phyloP scores from a whole-genome alignment of 164 flowering plant species.

The Echeveria elegans region DNA sequence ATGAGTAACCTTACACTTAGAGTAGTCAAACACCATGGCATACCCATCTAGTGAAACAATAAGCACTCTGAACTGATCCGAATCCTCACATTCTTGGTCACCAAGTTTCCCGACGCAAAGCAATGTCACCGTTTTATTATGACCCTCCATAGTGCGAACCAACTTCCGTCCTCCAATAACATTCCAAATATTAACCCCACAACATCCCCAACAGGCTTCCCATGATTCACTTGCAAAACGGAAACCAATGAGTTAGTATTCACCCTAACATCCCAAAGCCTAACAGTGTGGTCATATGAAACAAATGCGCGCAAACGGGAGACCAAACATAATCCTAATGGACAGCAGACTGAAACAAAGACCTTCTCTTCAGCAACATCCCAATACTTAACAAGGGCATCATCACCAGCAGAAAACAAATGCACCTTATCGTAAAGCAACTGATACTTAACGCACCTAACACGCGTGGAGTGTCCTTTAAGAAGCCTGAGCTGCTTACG shows the following conservation, averaged over 20 bases:
- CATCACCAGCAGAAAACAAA: slow-evolving; percentile 80
- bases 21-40: slow-evolving; percentile 83
- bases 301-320: slow-evolving; percentile 48
- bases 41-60: slow-evolving; percentile 87
- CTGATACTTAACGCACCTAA: slow-evolving; percentile 51
- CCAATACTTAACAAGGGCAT: slow-evolving; percentile 77
- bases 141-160: slow-evolving; percentile 61
- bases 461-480: slow-evolving; percentile 52
- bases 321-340: slow-evolving; percentile 89
- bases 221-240: slow-evolving; percentile 54
- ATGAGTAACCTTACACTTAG: slow-evolving; percentile 52
- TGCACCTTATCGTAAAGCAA: slow-evolving; percentile 51
- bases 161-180: slow-evolving; percentile 78
- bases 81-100: slow-evolving; percentile 30
- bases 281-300: slow-evolving; percentile 85
- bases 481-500: slow-evolving; percentile 47
- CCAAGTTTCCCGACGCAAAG: slow-evolving; percentile 58
- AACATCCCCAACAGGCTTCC: slow-evolving; percentile 74
- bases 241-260: slow-evolving; percentile 13
- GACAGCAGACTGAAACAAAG: slow-evolving; percentile 34
- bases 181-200: slow-evolving; percentile 86
- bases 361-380: slow-evolving; percentile 55
- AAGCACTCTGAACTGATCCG: slow-evolving; percentile 45
- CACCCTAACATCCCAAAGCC: slow-evolving; percentile 80
- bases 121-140: slow-evolving; percentile 85